These are phyloP conservation scores for Triticum aestivum DNA, from an alignment of 176 grass and related monocot species.

Conservation along the genomic window DNA sequence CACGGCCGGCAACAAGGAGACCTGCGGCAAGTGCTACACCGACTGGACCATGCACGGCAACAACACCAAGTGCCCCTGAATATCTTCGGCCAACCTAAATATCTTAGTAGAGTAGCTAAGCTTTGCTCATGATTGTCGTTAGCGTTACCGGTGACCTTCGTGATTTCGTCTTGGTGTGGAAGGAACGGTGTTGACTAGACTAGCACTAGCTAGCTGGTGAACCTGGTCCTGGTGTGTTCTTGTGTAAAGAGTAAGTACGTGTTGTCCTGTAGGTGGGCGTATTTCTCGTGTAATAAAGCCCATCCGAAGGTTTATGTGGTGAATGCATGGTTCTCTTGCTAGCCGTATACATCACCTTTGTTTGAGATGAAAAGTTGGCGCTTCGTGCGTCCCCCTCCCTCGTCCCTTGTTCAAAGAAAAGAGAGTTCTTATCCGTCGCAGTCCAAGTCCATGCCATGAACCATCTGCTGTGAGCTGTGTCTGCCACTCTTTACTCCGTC, in stretches of 20 bases:
- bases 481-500: background rate
- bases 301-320: background rate
- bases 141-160: no score
- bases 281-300: background rate
- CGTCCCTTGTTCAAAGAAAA: no score
- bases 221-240: background rate
- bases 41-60: conserved; percentile 92
- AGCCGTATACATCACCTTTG: no score
- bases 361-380: no score
- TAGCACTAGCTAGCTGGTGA: background rate
- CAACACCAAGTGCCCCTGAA: conserved; percentile 80
- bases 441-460: no score
- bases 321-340: background rate
- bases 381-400: no score
- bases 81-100: background rate
- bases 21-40: conserved; percentile 91
- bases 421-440: no score
- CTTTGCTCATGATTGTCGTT: background rate
- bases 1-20: conserved; percentile 72
- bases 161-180: background rate
- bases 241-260: background rate
- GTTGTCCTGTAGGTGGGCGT: background rate
- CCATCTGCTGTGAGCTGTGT: no score
- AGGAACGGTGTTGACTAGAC: background rate
- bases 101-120: background rate